These are phyloP conservation scores for Claviceps purpurea DNA, from an alignment of 2,329 filamentous ascomycete genomes.

Conservation along the genomic window DNA sequence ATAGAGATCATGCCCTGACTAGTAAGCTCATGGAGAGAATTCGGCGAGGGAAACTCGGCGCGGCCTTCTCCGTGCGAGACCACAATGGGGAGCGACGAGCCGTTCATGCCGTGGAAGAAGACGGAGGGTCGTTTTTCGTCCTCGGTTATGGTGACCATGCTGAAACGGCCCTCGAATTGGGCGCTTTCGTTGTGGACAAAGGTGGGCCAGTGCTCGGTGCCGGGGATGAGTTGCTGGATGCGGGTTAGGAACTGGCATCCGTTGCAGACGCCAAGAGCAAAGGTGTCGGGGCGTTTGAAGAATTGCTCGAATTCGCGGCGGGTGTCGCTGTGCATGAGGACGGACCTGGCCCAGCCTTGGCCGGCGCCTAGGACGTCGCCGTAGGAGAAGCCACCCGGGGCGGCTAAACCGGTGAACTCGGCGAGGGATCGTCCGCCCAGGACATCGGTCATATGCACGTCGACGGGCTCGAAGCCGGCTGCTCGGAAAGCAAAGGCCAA, in stretches of 20 bases:
- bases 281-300: constrained; percentile 81
- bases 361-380: constrained; percentile 80
- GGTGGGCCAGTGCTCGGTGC: constrained; percentile 69
- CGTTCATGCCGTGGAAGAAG: constrained; percentile 81
- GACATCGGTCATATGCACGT: constrained; percentile 95
- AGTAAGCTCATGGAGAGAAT: constrained; percentile 40
- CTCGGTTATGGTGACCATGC: constrained; percentile 66
- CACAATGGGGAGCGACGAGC: constrained; percentile 69
- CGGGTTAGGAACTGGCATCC: constrained; percentile 90
- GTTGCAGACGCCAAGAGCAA: constrained; percentile 90
- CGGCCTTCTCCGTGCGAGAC: constrained; percentile 87
- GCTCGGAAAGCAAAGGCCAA: constrained; percentile 94
- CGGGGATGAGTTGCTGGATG: constrained; percentile 67
- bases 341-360: constrained; percentile 89
- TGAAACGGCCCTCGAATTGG: constrained; percentile 80
- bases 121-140: constrained; percentile 48
- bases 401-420: constrained; percentile 76
- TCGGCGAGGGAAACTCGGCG: constrained; percentile 51
- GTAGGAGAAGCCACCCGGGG: constrained; percentile 95
- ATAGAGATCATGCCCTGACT: constrained; percentile 60
- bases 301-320: constrained; percentile 70
- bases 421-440: constrained; percentile 65
- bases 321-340: constrained; percentile 67
- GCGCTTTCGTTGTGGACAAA: constrained; percentile 76
- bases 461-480: constrained; percentile 81